These are phyloP conservation scores for Porphyrellus cyaneotinctus DNA, from an alignment of 768 basidiomycete species.

Conservation along the genomic window DNA sequence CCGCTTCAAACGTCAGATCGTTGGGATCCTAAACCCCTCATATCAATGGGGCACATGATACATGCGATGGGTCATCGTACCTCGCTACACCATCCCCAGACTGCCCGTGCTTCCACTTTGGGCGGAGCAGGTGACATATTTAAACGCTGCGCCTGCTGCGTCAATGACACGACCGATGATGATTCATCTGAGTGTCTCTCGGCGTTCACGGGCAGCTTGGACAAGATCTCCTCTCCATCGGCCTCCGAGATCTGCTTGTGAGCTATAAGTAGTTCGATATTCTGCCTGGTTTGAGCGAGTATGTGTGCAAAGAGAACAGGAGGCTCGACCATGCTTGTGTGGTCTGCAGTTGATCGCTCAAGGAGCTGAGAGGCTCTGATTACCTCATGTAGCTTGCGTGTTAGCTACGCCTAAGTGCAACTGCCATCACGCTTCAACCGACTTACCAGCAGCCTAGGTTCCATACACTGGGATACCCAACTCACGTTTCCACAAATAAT, in stretches of 20 bases:
- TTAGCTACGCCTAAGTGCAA: background rate
- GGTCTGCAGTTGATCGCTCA: background rate
- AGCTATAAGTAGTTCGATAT: constrained; percentile 42
- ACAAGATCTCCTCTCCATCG: constrained; percentile 39
- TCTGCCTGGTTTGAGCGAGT: constrained; percentile 43
- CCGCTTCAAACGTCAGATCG: constrained; percentile 70
- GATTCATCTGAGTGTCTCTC: constrained; percentile 17
- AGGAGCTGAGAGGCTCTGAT: constrained; percentile 10
- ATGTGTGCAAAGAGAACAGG: constrained; percentile 34
- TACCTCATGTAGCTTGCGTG: constrained; percentile 19
- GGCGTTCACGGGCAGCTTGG: constrained; percentile 32
- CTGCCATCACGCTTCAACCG: no score
- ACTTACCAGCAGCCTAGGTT: no score
- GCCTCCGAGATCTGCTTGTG: constrained; percentile 39
- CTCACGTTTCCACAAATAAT: no score
- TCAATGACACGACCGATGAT: constrained; percentile 19
- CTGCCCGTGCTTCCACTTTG: constrained; percentile 27
- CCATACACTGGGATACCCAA: no score
- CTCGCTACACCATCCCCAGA: constrained; percentile 31
- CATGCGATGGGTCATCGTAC: constrained; percentile 10
- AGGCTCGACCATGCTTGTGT: constrained; percentile 23
- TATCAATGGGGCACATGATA: constrained; percentile 5
- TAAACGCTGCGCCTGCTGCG: constrained; percentile 20
- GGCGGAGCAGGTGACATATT: constrained; percentile 23
- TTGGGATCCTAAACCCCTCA: constrained; percentile 54